Evolutionary conservation across 1,284 basidiomycete species (phyloP), one percentile per base, ranked within the genome.

Genomic region (Leccinum fallax): DNA sequence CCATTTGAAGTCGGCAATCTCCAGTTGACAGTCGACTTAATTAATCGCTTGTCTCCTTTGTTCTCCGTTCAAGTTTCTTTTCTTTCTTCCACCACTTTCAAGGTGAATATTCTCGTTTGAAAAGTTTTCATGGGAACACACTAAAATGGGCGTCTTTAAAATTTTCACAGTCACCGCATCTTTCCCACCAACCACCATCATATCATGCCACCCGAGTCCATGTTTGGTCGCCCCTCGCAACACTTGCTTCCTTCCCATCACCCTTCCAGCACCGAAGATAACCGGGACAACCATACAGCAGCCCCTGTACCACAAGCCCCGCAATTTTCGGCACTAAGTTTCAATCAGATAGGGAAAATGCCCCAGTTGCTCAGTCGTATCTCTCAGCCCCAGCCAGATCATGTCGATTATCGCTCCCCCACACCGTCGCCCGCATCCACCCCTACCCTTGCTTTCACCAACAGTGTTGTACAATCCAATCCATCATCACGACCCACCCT

Each of bases 311-410:
- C 55, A 16, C 32, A 43, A 4, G 52, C 51, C 1, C 54, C 68
- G 19, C 67, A 46, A n/a, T 60, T 80, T 83, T 61, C 73, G 21
- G 64, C 74, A 57, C 76, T 85, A 66, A 73, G 71, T 28, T 85
- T 85, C 67, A 69, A 66, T 24, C 77, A 71, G 11, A 85, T 85
- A 55, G 83, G 83, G 49, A 79, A 80, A 65, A 68, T 75, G 63
- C 82, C 82, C 1, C 70, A 74, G 24, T 69, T 85, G 21, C 74
- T 85, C 34, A 78, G 75, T 63, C 79, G 83, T n/a, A 74, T 85
- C 28, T 78, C 80, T 49, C 68, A 66, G 19, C 69, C 73, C 3
- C 65, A 71, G 34, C 67, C 75, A 40, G 69, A 59, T n/a, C 34
- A 73, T 51, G 57, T 55, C 2, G 43, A 40, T 11, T 73, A 71